Evolutionary conservation across 1,139 yeast species (phyloP), one percentile per base, ranked within the genome.

Genomic region (Trichomonascaceae sp.): DNA sequence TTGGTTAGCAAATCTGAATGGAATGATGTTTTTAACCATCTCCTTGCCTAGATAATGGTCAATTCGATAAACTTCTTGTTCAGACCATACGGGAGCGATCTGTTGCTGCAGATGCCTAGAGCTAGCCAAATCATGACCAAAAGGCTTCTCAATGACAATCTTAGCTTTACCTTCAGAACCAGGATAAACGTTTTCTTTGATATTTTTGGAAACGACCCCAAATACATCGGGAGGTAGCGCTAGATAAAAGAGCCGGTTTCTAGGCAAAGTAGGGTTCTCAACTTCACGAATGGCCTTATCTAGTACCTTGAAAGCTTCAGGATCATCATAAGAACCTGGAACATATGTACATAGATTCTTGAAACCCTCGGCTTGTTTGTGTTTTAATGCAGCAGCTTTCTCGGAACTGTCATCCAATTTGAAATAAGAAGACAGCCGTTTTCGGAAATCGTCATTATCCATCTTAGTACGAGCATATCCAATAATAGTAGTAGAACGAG

Each of bases 41-140:
- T 93, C 99, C 75, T 93, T 93, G 62, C 99, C 99, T 64, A 95
- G 78, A 70, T 95, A 93, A 73, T 93, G 99, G 72, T 93, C 99
- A 65, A 93, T 95, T 76, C 99, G 84, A 77, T 81, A 95, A 53
- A 91, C 77, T 74, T 95, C 99, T 10, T 86, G 91, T 73, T 95
- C 99, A 38, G 81, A 74, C 82, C 93, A 93, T 54, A 91, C 74
- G 12, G 98, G 97, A 20, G 93, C 82, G 65, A 93, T 78, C 60
- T 81, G 79, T 57, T 74, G 70, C 74, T 90, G 97, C 68, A 93
- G 77, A 65, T 82, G 84, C 63, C 90, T 80, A 10, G 96, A 83
- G 53, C 89, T 78, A 58, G 79, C 81, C 64, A 91, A 80, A 70
- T 93, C 98, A 68, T 83, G 95, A 60, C 99, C 99, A 70, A 93